Conservation (phyloP, 805 yeast species). For the Nakazawaea anatomiae region DNA sequence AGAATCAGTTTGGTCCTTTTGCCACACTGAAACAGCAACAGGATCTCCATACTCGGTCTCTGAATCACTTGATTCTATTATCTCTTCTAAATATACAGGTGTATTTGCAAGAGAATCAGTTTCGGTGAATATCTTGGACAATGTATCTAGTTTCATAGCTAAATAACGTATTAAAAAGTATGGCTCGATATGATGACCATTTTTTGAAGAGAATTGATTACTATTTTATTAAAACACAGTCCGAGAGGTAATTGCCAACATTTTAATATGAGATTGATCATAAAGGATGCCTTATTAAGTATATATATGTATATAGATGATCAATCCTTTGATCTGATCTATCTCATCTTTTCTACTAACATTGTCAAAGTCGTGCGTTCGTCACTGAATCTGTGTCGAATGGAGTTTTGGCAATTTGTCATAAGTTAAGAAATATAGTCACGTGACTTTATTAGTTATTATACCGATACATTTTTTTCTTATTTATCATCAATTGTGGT, state of each 20-base stretch:
- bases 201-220: too few relatives aligned
- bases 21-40: background rate
- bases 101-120: too few relatives aligned
- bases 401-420: slow-evolving; percentile 1
- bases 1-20: background rate
- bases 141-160: too few relatives aligned
- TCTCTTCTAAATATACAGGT: background rate
- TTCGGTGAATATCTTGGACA: too few relatives aligned
- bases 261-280: background rate
- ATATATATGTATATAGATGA: too few relatives aligned
- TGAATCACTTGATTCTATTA: background rate
- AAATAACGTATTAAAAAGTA: too few relatives aligned
- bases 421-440: background rate
- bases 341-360: too few relatives aligned
- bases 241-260: too few relatives aligned
- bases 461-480: slow-evolving; percentile 1
- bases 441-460: background rate
- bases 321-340: too few relatives aligned
- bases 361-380: too few relatives aligned
- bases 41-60: background rate
- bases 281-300: background rate
- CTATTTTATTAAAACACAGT: too few relatives aligned
- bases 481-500: background rate
- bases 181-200: too few relatives aligned
- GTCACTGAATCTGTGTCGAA: background rate